Conservation (phyloP, 805 yeast genomes). For the Candida chauliodis region DNA sequence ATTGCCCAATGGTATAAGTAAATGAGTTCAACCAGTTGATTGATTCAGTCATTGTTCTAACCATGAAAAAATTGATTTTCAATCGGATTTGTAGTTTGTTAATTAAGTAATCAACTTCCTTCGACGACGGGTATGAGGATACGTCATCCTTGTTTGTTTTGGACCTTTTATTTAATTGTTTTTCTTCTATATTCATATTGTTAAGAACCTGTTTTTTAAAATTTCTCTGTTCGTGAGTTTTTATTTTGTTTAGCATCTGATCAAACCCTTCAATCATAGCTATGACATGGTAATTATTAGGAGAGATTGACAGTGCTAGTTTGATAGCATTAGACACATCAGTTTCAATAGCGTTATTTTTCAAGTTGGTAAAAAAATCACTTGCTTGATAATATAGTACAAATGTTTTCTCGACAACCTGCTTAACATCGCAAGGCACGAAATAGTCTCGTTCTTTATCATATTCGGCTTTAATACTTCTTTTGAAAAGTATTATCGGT, state of each 20-base stretch:
- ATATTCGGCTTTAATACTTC: constrained; percentile 48
- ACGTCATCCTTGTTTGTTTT: constrained; percentile 7
- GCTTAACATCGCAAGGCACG: constrained; percentile 45
- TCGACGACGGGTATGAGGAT: constrained; percentile 14
- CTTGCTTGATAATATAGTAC: constrained; percentile 47
- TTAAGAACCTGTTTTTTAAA: constrained; percentile 36
- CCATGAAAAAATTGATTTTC: constrained; percentile 49
- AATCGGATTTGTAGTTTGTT: constrained; percentile 44
- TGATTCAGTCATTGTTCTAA: constrained; percentile 45
- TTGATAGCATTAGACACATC: constrained; percentile 5
- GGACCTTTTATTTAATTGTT: constrained; percentile 2
- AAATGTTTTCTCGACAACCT: constrained; percentile 41
- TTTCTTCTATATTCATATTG: constrained; percentile 10
- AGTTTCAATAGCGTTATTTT: constrained; percentile 1
- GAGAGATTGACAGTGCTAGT: not conserved
- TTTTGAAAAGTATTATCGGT: constrained; percentile 51
- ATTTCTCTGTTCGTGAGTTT: constrained; percentile 41
- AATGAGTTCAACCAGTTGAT: constrained; percentile 53
- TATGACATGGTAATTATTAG: constrained; percentile 23
- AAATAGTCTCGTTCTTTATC: constrained; percentile 48
- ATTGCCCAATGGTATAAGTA: constrained; percentile 50
- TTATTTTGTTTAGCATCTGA: constrained; percentile 42
- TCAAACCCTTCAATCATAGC: constrained; percentile 50
- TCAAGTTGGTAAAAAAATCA: constrained; percentile 30
- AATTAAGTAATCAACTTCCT: constrained; percentile 39